Conservation (phyloP, 164 flowering plant species). For the Vitis vinifera region ASM3070453v1 NC_081808.1:21291501-21292000, state of each 20-base stretch:
- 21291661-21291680: slow-evolving; percentile 88
- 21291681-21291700: slow-evolving; percentile 46
- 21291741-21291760: not conserved
- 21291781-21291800: not conserved
- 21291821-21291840: slow-evolving; percentile 87
- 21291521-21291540: not conserved
- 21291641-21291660: slow-evolving; percentile 72
- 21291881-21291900: slow-evolving; percentile 92
- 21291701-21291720: slow-evolving; percentile 9
- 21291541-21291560: not conserved
- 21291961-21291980: slow-evolving; percentile 67
- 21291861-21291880: slow-evolving; percentile 83
- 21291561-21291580: too few species aligned
- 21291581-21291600: slow-evolving; percentile 15
- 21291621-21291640: slow-evolving; percentile 98
- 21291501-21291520: not conserved
- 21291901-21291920: slow-evolving; percentile 90
- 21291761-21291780: not conserved
- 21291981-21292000: slow-evolving; percentile 4
- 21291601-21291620: slow-evolving; percentile 97
- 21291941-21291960: slow-evolving; percentile 88
- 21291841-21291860: slow-evolving; percentile 93
- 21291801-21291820: not conserved
- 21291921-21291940: slow-evolving; percentile 92
- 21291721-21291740: not conserved